Evolutionary conservation across 768 basidiomycete species (phyloP).

Genomic region (Filobasidium wieringae): DNA sequence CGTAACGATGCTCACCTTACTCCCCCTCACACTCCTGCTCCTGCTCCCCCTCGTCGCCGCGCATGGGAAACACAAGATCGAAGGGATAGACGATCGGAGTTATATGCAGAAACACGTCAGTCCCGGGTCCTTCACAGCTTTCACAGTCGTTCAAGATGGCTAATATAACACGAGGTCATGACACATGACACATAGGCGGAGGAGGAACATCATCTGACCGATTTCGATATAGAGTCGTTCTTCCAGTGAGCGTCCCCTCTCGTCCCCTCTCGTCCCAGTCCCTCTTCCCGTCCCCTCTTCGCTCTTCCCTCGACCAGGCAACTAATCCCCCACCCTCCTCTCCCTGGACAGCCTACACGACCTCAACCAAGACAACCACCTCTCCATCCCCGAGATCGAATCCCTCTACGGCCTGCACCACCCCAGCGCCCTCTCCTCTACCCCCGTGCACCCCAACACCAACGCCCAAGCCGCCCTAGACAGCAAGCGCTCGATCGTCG

Average conservation of each 20-base stretch:
- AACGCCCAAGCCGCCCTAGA: conserved; percentile 67
- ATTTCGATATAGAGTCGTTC: conserved; percentile 75
- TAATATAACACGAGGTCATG: neutral
- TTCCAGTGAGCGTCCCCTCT: conserved; percentile 43
- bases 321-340: neutral
- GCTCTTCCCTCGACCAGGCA: neutral
- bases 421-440: conserved; percentile 62
- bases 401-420: conserved; percentile 85
- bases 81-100: conserved; percentile 5
- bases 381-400: conserved; percentile 80
- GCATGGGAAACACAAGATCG: neutral
- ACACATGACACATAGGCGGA: conserved; percentile 16
- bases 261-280: neutral
- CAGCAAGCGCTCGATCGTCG: conserved; percentile 67
- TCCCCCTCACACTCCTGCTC: too few relatives aligned
- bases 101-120: conserved; percentile 88
- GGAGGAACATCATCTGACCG: conserved; percentile 38
- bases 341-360: conserved; percentile 80
- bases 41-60: too few relatives aligned
- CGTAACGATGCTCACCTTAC: too few relatives aligned
- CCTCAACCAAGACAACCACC: conserved; percentile 60
- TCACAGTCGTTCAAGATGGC: neutral
- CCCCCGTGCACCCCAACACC: conserved; percentile 56
- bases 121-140: conserved; percentile 17
- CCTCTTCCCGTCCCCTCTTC: neutral